Conservation (phyloP, 1,284 basidiomycete genomes). For the Heterobasidion parviporum region DNA sequence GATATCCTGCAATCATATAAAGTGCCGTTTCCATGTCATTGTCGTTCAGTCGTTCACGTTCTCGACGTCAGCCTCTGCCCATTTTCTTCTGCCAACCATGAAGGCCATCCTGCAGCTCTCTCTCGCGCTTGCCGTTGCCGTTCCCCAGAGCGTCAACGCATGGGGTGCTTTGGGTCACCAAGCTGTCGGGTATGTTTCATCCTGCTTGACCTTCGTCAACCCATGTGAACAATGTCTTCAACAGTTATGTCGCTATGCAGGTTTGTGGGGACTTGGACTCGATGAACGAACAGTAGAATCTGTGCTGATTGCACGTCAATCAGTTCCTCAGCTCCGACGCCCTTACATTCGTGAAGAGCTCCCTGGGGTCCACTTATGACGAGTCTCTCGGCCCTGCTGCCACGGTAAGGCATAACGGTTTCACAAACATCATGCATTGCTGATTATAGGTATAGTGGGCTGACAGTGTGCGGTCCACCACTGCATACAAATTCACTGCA, state of each 20-base stretch:
- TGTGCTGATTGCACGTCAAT: not conserved
- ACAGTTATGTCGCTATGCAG: conserved; percentile 23
- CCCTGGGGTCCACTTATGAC: conserved; percentile 32
- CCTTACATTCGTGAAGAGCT: conserved; percentile 33
- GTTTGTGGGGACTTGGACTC: conserved; percentile 1
- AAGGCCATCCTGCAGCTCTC: not conserved
- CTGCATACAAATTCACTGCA: conserved; percentile 33
- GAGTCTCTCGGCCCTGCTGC: conserved; percentile 37
- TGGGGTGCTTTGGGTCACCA: conserved; percentile 38
- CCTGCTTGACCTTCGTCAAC: not conserved
- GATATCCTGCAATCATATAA: not conserved
- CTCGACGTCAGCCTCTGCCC: too few species aligned
- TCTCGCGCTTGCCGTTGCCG: not conserved
- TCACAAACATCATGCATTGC: not conserved
- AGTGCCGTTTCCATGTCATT: not conserved
- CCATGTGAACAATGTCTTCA: not conserved
- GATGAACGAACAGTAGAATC: conserved; percentile 9
- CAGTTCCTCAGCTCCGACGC: conserved; percentile 39
- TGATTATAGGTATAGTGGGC: conserved; percentile 29
- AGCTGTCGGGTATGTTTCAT: conserved; percentile 24
- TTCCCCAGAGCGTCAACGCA: conserved; percentile 12
- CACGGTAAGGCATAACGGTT: conserved; percentile 21
- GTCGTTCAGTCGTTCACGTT: not conserved
- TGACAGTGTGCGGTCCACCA: conserved; percentile 29
- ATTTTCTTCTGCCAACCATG: not conserved